Base-by-base conservation (phyloP, 2,329 filamentous ascomycete genomes). In the Magnaporthiopsis poae region DNA sequence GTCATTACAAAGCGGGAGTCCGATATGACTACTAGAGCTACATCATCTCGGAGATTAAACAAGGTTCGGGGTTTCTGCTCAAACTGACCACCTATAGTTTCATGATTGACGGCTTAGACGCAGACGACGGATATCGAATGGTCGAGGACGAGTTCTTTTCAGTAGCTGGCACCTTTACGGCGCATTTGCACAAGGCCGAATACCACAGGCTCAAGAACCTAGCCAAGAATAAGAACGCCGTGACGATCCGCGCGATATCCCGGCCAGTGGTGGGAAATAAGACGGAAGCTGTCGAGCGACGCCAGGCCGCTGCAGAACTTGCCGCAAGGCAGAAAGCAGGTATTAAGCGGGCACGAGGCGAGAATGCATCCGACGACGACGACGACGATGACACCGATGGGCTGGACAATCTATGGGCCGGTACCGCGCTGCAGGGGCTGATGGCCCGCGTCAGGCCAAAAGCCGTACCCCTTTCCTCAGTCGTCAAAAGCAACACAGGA, bases 51-150 rank as follows among this genome's bases (percentile, higher is more conserved):
- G 46, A 21, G n/a, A 56, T 25, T 4, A 46, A 46, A 18, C 39
- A 15, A 12, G 36, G 36, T 39, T 39, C 36, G 36, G 36, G 12
- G n/a, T 25, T 11, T 31, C 3, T 4, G 21, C 7, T 21, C 21
- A 25, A 56, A 25, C 46, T 56, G n/a, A 56, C 46, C 39, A 56
- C 46, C 5, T 46, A 61, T 66, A 87, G 85, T 36, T 81, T 81
- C 73, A 92, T 94, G 89, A 78, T 80, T 2, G 81, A 86, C 62
- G 88, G 87, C 2, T 75, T 84, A n/a, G 79, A 83, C 4, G 76
- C 82, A n/a, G 91, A 95, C 74, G 90, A 93, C 73, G 78, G 78
- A 66, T 94, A 86, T 75, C 88, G 90, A 71, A 93, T 94, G 89
- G 91, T 95, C 0, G 91, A 94, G 75, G 91, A 95, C 71, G 90